Evolutionary conservation across 2,329 filamentous ascomycete genomes (phyloP).

Genomic region (Fusarium sp.): DNA sequence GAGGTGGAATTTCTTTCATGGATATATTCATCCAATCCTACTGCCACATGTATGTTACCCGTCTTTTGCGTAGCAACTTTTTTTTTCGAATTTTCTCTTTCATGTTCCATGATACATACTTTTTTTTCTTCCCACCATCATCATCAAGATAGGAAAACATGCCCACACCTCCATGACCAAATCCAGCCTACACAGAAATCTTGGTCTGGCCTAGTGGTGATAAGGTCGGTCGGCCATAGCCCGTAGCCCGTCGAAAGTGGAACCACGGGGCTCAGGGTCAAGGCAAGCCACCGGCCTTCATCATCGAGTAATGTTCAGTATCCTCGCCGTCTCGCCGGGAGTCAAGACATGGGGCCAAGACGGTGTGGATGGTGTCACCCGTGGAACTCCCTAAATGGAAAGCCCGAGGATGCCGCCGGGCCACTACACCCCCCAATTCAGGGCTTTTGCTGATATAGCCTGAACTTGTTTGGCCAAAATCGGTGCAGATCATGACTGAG

Average conservation of each 20-base stretch:
- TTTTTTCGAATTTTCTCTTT: background rate
- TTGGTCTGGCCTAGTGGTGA: background rate
- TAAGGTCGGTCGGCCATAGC: slow-evolving; percentile 16
- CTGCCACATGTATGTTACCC: background rate
- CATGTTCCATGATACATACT: background rate
- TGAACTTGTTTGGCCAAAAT: background rate
- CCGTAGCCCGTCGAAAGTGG: slow-evolving; percentile 27
- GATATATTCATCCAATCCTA: background rate
- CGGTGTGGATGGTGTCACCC: slow-evolving; percentile 32
- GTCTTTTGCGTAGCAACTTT: background rate
- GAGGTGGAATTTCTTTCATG: slow-evolving; percentile 8
- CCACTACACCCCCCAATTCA: slow-evolving; percentile 2
- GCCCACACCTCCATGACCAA: slow-evolving; percentile 7
- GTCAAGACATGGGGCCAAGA: slow-evolving; percentile 10
- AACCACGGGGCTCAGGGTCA: slow-evolving; percentile 36
- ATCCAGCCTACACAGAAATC: background rate
- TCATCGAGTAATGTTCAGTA: slow-evolving; percentile 24
- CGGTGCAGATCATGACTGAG: slow-evolving; percentile 21
- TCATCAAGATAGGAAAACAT: background rate
- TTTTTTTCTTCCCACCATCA: background rate
- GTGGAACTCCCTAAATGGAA: slow-evolving; percentile 38
- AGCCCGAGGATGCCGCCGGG: slow-evolving; percentile 38
- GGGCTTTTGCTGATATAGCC: background rate
- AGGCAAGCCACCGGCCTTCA: slow-evolving; percentile 27
- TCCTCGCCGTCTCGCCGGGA: slow-evolving; percentile 27